Evolutionary conservation across 2,329 filamentous ascomycete species (phyloP), one percentile per base, ranked within the genome.

Genomic region (Paecilomyces fulvus): DNA sequence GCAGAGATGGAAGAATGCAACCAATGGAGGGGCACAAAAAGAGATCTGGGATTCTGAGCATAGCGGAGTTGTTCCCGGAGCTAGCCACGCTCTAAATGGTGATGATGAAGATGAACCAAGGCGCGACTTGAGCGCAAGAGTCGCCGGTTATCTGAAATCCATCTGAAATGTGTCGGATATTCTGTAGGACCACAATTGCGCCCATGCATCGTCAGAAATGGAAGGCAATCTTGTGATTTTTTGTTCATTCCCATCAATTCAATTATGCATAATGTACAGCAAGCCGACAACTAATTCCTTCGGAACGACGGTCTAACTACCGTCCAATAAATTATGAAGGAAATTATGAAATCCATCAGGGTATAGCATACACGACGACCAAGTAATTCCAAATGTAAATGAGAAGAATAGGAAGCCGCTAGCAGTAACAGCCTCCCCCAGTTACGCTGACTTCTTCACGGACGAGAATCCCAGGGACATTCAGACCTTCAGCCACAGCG

Each of bases 401-500:
- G 28, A 30, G 31, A 37, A 52, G 8, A 37, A 30, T 11, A 17
- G 33, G 28, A n/a, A 17, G 30, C 25, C 25, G 5, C 4, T 28
- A 28, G 7, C 25, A 28, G 25, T 28, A 28, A 28, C 25, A 28
- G 7, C 25, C 25, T 28, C 25, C 25, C 25, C 25, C 25, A 5
- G 25, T 28, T 28, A 7, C 25, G 25, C 25, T 28, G 5, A 28
- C 25, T 28, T 28, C 25, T 28, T 28, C 25, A 28, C 2, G 25
- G 7, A 43, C 14, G 14, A n/a, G n/a, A 17, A 9, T 0, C 17
- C 6, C 14, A 2, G 9, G 14, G 6, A 17, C n/a, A 49, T 58
- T 72, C 59, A 91, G 60, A 91, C 88, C 77, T 87, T 90, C 68
- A 89, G 75, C 88, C 89, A 94, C 65, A 94, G 74, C 60, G 77